phyloP scores from a whole-genome alignment of 2,329 filamentous ascomycete genomes.

The Rutstroemia sp. region DNA sequence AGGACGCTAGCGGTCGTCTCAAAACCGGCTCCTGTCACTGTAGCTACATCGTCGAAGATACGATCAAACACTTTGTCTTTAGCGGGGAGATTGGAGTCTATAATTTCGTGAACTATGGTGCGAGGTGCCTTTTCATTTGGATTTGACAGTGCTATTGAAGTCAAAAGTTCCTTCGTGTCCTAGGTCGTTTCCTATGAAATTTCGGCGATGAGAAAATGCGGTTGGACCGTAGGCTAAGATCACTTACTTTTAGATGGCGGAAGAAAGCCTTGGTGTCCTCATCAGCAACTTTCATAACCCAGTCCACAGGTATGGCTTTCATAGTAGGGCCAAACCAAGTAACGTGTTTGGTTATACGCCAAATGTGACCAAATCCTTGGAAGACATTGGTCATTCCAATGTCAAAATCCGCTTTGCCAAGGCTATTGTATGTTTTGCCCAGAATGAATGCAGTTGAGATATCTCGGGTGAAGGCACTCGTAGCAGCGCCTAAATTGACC shows the following conservation, averaged over 20 bases:
- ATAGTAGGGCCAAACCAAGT: slow-evolving; percentile 11
- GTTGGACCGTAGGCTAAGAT: not conserved
- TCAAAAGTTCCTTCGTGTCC: slow-evolving; percentile 1
- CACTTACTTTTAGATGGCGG: not conserved
- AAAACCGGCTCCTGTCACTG: slow-evolving; percentile 30
- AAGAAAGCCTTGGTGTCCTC: slow-evolving; percentile 4
- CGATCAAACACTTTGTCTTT: slow-evolving; percentile 29
- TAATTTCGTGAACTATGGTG: slow-evolving; percentile 18
- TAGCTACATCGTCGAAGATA: slow-evolving; percentile 27
- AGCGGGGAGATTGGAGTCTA: slow-evolving; percentile 23
- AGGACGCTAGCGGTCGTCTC: slow-evolving; percentile 31
- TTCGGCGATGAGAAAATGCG: not conserved
- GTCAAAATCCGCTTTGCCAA: slow-evolving; percentile 11
- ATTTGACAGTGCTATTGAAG: not conserved
- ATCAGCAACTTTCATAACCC: slow-evolving; percentile 9
- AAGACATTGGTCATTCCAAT: slow-evolving; percentile 9
- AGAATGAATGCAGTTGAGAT: slow-evolving; percentile 7
- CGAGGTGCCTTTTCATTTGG: slow-evolving; percentile 3
- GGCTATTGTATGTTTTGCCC: slow-evolving; percentile 6
- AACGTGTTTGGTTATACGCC: slow-evolving; percentile 9
- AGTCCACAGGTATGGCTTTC: slow-evolving; percentile 8
- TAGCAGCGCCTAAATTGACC: slow-evolving; percentile 7
- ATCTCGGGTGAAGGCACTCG: slow-evolving; percentile 7
- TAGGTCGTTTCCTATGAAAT: slow-evolving; percentile 1
- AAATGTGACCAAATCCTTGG: slow-evolving; percentile 7